These are phyloP conservation scores for Cladosporium sp. DNA, from an alignment of 2,329 filamentous ascomycete species.

Conservation along the genomic window DNA sequence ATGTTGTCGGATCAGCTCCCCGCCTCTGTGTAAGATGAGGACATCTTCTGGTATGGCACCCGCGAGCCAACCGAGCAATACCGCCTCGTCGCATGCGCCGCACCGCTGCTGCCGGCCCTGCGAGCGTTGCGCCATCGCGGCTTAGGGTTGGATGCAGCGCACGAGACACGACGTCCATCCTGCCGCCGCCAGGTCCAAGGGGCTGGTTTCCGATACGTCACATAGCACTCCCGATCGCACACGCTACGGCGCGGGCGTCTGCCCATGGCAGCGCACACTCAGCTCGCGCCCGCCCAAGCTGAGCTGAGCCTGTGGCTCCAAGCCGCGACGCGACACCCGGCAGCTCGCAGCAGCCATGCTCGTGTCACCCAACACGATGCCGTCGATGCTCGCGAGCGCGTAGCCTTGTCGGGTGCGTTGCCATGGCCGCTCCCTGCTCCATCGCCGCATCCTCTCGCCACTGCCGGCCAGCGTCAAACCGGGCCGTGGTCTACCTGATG, in stretches of 20 bases:
- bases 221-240: not conserved
- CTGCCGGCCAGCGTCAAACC: conserved; percentile 1
- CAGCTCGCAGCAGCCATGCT: conserved; percentile 2
- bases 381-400: not conserved
- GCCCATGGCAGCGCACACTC: not conserved
- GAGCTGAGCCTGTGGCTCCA: not conserved
- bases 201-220: conserved; percentile 3
- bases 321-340: conserved; percentile 5
- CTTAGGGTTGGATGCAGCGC: not conserved
- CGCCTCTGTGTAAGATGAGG: too few species aligned
- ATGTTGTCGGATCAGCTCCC: too few species aligned
- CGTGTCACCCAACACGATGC: conserved; percentile 1
- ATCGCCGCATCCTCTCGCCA: not conserved
- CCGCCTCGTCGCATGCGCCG: not conserved
- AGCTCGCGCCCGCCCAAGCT: not conserved
- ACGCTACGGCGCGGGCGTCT: not conserved
- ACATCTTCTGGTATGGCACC: too few species aligned
- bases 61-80: not conserved
- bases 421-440: conserved; percentile 4
- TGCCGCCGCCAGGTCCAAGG: not conserved
- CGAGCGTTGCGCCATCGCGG: conserved; percentile 1
- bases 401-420: not conserved
- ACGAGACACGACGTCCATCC: not conserved
- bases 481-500: not conserved
- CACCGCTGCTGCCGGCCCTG: not conserved